A percentile compares a stretch with the other conserved stretches of the same genome.
These are phyloP conservation scores for Ophiocordyceps sinensis DNA, from an alignment of 2,329 filamentous ascomycete species.

Conservation along the genomic window DNA sequence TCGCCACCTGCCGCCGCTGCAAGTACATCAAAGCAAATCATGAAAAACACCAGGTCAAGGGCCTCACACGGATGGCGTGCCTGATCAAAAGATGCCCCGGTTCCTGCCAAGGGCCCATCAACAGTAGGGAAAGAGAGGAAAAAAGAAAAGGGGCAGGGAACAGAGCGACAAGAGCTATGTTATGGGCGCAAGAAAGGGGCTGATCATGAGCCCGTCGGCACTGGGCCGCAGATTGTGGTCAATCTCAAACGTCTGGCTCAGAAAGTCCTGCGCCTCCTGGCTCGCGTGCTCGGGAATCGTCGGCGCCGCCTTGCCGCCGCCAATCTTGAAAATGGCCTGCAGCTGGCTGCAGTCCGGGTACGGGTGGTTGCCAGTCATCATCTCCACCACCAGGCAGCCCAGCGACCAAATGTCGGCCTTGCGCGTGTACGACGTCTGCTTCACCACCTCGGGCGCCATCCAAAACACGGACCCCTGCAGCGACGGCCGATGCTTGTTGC, in stretches of 20 bases:
- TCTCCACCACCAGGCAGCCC: slow-evolving; percentile 92
- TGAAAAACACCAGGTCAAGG: too few relatives aligned
- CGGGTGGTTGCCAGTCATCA: slow-evolving; percentile 95
- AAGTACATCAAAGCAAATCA: too few relatives aligned
- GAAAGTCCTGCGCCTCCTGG: slow-evolving; percentile 68
- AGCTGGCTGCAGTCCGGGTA: slow-evolving; percentile 96
- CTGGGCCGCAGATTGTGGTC: slow-evolving; percentile 86
- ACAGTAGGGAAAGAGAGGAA: neutral
- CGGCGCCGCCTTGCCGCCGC: slow-evolving; percentile 71
- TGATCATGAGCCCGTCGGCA: slow-evolving; percentile 78
- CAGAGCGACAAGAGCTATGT: slow-evolving; percentile 17
- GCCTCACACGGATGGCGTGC: too few relatives aligned
- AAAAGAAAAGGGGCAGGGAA: neutral
- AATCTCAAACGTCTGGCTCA: slow-evolving; percentile 84
- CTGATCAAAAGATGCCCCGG: slow-evolving; percentile 1
- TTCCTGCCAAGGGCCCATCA: slow-evolving; percentile 4
- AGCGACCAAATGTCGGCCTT: slow-evolving; percentile 99
- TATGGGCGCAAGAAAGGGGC: slow-evolving; percentile 66
- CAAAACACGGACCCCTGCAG: slow-evolving; percentile 97
- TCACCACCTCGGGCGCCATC: slow-evolving; percentile 99
- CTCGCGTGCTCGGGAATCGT: slow-evolving; percentile 80
- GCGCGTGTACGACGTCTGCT: slow-evolving; percentile 92
- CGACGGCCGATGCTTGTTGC: slow-evolving; percentile 58
- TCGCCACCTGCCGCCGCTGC: too few relatives aligned
- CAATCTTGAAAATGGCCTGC: slow-evolving; percentile 98